Conservation (phyloP, 805 yeast species). For the Pachysolen tannophilus region DNA sequence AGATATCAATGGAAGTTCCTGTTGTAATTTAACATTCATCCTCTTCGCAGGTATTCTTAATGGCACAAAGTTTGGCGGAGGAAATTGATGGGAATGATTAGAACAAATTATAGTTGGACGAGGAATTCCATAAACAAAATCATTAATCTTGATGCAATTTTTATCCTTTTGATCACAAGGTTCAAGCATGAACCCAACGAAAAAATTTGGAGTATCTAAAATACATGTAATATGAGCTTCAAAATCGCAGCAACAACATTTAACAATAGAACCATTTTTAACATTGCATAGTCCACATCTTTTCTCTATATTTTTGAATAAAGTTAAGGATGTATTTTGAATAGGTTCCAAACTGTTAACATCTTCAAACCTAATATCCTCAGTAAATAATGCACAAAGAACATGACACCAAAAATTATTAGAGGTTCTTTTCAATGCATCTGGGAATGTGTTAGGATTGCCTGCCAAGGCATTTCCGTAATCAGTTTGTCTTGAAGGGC, state of each 20-base stretch:
- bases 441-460: conserved; percentile 36
- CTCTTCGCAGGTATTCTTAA: conserved; percentile 25
- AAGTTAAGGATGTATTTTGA: conserved; percentile 25
- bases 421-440: conserved; percentile 60
- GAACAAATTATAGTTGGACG: conserved; percentile 37
- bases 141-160: conserved; percentile 15
- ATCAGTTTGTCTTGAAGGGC: conserved; percentile 46
- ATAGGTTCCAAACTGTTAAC: conserved; percentile 37
- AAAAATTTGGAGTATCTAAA: conserved; percentile 33
- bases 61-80: conserved; percentile 14
- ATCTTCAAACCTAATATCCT: conserved; percentile 36
- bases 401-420: conserved; percentile 76
- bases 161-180: conserved; percentile 17
- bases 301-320: conserved; percentile 22
- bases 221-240: conserved; percentile 52
- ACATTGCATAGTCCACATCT: conserved; percentile 39
- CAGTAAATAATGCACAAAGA: conserved; percentile 54
- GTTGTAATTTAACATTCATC: conserved; percentile 15
- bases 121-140: conserved; percentile 28
- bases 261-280: conserved; percentile 40
- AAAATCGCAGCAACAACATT: conserved; percentile 37
- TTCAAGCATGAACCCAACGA: conserved; percentile 45
- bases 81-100: conserved; percentile 20
- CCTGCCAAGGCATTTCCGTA: conserved; percentile 38
- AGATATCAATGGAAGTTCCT: conserved; percentile 30